A percentile compares a stretch with the other conserved stretches of the same genome.
phyloP scores from a whole-genome alignment of 1,139 yeast genomes.

The Suhomyces chickasaworum region DNA sequence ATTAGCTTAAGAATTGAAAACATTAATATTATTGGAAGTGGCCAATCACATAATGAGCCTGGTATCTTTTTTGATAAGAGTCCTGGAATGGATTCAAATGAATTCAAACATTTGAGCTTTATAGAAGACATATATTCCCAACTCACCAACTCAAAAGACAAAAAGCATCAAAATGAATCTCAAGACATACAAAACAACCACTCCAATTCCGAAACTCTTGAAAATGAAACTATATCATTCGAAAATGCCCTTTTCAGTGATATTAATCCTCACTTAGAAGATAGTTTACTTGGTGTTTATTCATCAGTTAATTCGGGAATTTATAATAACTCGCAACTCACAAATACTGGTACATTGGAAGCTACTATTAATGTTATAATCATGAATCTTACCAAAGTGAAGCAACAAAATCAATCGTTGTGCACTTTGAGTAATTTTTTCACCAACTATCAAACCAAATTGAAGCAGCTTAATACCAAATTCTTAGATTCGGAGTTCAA shows the following conservation, averaged over 20 bases:
- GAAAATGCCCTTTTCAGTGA: conserved; percentile 84
- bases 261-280: conserved; percentile 63
- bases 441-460: conserved; percentile 28
- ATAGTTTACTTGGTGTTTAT: conserved; percentile 56
- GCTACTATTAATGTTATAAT: conserved; percentile 33
- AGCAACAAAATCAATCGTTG: conserved; percentile 41
- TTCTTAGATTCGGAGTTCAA: conserved; percentile 30
- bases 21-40: conserved; percentile 51
- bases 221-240: conserved; percentile 26
- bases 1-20: conserved; percentile 80
- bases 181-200: background rate
- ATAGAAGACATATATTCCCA: conserved; percentile 40
- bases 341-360: conserved; percentile 56
- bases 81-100: conserved; percentile 25
- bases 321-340: conserved; percentile 61
- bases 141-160: conserved; percentile 15
- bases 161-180: background rate
- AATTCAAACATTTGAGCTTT: conserved; percentile 46
- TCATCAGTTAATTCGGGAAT: conserved; percentile 61
- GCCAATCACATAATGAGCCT: conserved; percentile 1
- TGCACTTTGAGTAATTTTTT: conserved; percentile 35
- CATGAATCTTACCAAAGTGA: conserved; percentile 33
- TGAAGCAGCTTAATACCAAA: conserved; percentile 33
- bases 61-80: conserved; percentile 12
- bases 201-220: background rate